phyloP scores from a whole-genome alignment of 2,329 filamentous ascomycete genomes.

The Cordyceps javanica region DNA sequence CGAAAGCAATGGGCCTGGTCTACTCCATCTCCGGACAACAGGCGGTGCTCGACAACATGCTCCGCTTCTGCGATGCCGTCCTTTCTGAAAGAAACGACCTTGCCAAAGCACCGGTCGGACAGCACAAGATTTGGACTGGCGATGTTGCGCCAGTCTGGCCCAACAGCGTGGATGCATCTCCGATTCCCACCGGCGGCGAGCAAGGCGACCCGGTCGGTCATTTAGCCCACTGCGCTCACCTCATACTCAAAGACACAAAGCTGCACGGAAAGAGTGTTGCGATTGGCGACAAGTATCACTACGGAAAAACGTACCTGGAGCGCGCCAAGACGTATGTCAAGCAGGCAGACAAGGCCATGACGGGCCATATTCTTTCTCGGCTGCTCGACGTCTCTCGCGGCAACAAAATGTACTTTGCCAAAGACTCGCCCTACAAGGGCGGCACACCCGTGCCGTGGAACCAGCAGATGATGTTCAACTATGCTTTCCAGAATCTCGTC shows the following conservation, averaged over 20 bases:
- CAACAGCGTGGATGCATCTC: background rate
- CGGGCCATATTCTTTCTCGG: background rate
- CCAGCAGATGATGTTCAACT: constrained; percentile 2
- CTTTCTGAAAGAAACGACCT: background rate
- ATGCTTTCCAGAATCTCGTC: background rate
- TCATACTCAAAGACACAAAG: background rate
- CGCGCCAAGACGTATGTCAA: background rate
- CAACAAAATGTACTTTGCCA: constrained; percentile 2
- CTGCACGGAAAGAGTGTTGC: background rate
- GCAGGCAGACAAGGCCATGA: background rate
- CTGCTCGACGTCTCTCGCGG: background rate
- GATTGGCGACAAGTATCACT: background rate
- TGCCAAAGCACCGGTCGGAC: background rate
- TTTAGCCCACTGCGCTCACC: background rate
- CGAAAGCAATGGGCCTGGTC: constrained; percentile 3
- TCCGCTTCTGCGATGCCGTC: background rate
- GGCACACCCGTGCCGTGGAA: background rate
- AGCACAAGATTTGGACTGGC: background rate
- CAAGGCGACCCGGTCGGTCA: constrained; percentile 5
- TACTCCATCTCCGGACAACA: background rate
- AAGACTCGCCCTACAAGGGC: constrained; percentile 1
- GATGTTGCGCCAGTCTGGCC: constrained; percentile 1
- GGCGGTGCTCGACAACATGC: constrained; percentile 1
- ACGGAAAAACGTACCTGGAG: background rate
- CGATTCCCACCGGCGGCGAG: background rate